phyloP scores from a whole-genome alignment of 2,329 filamentous ascomycete species.

The Microdochium bolleyi region DNA sequence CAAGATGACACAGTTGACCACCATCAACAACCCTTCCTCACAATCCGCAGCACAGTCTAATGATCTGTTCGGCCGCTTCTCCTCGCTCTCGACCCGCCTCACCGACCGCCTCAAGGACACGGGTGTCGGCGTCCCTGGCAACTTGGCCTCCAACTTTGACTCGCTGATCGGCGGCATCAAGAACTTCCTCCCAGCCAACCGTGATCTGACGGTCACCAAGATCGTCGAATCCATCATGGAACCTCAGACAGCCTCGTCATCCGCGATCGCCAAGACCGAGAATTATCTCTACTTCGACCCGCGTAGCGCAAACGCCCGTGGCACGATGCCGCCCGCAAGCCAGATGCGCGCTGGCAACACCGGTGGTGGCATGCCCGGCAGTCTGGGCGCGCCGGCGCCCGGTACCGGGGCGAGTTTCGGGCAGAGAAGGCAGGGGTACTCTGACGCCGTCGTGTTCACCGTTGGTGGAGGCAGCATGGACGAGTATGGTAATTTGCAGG shows the following conservation, averaged over 20 bases:
- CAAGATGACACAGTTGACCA: conserved; percentile 96
- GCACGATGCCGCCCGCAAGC: conserved; percentile 79
- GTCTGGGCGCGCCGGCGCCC: conserved; percentile 35
- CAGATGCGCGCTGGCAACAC: conserved; percentile 39
- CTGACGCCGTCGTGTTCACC: conserved; percentile 87
- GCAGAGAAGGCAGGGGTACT: conserved; percentile 81
- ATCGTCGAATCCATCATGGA: conserved; percentile 99
- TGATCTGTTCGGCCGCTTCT: conserved; percentile 90
- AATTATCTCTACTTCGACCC: conserved; percentile 97
- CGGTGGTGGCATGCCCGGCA: conserved; percentile 28
- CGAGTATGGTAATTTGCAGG: conserved; percentile 94
- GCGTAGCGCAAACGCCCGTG: conserved; percentile 82
- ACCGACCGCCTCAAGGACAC: conserved; percentile 93
- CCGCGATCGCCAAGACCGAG: conserved; percentile 92
- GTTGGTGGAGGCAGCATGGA: conserved; percentile 97
- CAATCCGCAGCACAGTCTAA: conserved; percentile 58
- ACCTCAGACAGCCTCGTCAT: conserved; percentile 78
- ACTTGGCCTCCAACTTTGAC: conserved; percentile 75
- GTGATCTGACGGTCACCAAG: conserved; percentile 93
- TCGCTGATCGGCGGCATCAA: conserved; percentile 93
- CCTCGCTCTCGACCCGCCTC: conserved; percentile 80
- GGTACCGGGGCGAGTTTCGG: conserved; percentile 82
- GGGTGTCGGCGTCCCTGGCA: conserved; percentile 60
- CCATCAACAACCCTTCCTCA: conserved; percentile 63
- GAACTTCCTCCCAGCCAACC: conserved; percentile 94